Base-by-base conservation (phyloP, 164 flowering plant genomes). In the Umbellularia californica region DNA sequence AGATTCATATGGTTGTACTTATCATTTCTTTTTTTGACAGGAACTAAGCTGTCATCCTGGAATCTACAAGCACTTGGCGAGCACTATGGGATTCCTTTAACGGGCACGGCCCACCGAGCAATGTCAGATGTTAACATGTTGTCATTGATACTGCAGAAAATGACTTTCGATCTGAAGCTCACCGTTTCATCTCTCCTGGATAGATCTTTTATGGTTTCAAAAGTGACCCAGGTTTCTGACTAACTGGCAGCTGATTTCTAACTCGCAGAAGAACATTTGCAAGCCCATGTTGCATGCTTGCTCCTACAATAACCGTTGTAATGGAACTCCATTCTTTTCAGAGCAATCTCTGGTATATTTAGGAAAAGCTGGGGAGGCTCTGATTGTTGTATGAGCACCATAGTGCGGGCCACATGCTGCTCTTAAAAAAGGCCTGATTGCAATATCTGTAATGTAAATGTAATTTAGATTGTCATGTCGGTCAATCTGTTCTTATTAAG, bases 91-190 rank as follows among this genome's bases (percentile, higher is more conserved):
- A 85, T 95, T 74, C 87, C 82, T 1, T 73, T 77, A 73, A 65
- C 35, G 17, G 98, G 98, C 72, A 14, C 85, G 55, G 96, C 96
- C 50, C 99, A 95, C 80, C 84, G 96, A 78, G 99, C 98, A 27
- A 84, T 93, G 90, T 73, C 96, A 4, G 97, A 95, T 63, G 99
- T 93, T 68, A 68, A 81, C 15, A 10, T 72, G 0, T 74, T 95
- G 80, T 75, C 98, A 13, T 7, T 41, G 79, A 69, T 95, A 76
- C 80, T 95, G 60, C 95, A 87, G 72, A 85, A 79, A 73, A 2
- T 95, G 82, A 89, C 95, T 19, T 77, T 79, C 58, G 89, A 89
- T 70, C 68, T 93, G 81, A 89, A 93, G 73, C 63, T 92, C 35
- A 75, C 93, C 0, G 62, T 85, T n/a, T 68, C 92, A 1, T 81